Conservation (phyloP, 345 rosid genomes). For the Eutrema yunnanense region DNA sequence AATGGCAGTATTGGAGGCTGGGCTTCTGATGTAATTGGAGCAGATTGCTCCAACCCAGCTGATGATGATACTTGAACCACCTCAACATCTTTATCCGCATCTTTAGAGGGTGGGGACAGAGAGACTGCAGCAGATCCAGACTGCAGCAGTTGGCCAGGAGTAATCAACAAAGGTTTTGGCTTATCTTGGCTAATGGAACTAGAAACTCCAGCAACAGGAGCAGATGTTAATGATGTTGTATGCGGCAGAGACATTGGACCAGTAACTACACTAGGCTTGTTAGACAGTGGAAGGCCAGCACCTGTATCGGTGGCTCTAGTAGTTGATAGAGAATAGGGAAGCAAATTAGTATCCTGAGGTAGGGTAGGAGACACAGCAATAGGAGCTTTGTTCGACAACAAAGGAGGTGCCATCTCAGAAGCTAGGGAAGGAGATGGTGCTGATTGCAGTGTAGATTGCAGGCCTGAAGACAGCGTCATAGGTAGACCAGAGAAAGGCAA, state of each 20-base stretch:
- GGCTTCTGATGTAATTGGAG: slow-evolving; percentile 42
- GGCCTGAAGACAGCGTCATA: slow-evolving; percentile 21
- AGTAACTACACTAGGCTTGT: slow-evolving; percentile 40
- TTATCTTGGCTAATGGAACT: slow-evolving; percentile 40
- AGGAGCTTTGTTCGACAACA: slow-evolving; percentile 43
- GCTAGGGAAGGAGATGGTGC: slow-evolving; percentile 46
- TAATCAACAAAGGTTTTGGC: slow-evolving; percentile 49
- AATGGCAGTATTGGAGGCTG: slow-evolving; percentile 83
- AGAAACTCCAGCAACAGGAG: slow-evolving; percentile 40
- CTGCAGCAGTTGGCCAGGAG: slow-evolving; percentile 76
- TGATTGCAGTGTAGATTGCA: slow-evolving; percentile 33
- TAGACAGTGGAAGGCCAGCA: slow-evolving; percentile 37
- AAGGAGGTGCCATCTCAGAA: slow-evolving; percentile 52
- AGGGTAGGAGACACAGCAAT: slow-evolving; percentile 42
- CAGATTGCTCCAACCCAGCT: slow-evolving; percentile 43
- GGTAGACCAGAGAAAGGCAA: slow-evolving; percentile 27
- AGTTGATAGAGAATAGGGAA: slow-evolving; percentile 45
- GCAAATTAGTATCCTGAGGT: slow-evolving; percentile 37
- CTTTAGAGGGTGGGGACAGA: slow-evolving; percentile 40
- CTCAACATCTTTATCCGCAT: slow-evolving; percentile 61
- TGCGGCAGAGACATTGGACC: slow-evolving; percentile 47
- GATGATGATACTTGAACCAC: slow-evolving; percentile 58
- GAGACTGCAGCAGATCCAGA: slow-evolving; percentile 40
- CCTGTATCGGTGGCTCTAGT: slow-evolving; percentile 43
- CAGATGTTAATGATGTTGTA: slow-evolving; percentile 34